phyloP scores from a whole-genome alignment of 1,284 basidiomycete genomes.

The Golubevia pallescens region DNA sequence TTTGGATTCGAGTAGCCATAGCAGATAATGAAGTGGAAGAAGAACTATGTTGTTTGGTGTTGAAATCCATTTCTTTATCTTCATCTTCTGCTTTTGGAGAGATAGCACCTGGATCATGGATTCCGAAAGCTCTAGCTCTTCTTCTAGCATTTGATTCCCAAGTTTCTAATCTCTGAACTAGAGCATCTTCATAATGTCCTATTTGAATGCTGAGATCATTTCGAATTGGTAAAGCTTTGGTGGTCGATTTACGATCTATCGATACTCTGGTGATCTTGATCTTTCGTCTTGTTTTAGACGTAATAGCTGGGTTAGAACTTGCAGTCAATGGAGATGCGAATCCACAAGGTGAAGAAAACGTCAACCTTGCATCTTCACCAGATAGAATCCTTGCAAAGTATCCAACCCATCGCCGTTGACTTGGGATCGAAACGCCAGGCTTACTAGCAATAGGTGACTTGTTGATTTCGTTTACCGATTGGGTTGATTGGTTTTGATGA shows the following conservation, averaged over 20 bases:
- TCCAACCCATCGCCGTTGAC: too few relatives aligned
- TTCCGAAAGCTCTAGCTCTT: slow-evolving; percentile 30
- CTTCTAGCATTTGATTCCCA: slow-evolving; percentile 42
- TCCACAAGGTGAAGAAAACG: too few relatives aligned
- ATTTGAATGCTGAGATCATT: slow-evolving; percentile 35
- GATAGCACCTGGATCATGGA: slow-evolving; percentile 25
- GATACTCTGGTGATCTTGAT: neutral
- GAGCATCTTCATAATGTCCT: slow-evolving; percentile 26
- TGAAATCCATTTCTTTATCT: neutral
- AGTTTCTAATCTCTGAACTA: slow-evolving; percentile 31
- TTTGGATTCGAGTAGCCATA: too few relatives aligned
- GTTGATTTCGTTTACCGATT: too few relatives aligned
- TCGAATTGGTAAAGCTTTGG: neutral
- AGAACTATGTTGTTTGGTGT: neutral
- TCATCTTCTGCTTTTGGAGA: slow-evolving; percentile 16
- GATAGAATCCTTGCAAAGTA: too few relatives aligned
- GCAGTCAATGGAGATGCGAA: too few relatives aligned
- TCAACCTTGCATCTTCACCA: too few relatives aligned
- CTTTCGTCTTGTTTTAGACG: neutral
- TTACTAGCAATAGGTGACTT: too few relatives aligned
- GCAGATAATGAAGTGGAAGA: too few relatives aligned
- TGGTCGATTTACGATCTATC: neutral
- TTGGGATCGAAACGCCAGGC: too few relatives aligned
- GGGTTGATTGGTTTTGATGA: neutral
- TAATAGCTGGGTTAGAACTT: too few relatives aligned